A percentile compares a stretch with the other conserved stretches of the same genome.
Evolutionary conservation across 768 basidiomycete genomes (phyloP).

Genomic region (Myochromella boudieri): DNA sequence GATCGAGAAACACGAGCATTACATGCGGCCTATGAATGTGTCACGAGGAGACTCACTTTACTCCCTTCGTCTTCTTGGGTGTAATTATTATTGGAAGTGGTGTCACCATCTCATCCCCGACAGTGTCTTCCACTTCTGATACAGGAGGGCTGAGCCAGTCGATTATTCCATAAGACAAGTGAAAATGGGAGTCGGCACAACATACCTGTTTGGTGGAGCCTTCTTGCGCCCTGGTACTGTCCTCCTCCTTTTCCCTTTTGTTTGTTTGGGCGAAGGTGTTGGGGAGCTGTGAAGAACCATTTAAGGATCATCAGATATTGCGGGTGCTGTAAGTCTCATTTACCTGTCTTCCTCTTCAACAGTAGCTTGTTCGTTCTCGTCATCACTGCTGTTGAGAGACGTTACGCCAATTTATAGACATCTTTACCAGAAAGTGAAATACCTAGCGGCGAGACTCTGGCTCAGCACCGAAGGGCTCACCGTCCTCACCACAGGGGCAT

Average conservation of each 20-base stretch:
- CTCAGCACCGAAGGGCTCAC: constrained; percentile 5
- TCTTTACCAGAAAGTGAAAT: neutral
- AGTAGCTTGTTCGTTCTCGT: constrained; percentile 6
- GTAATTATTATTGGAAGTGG: constrained; percentile 17
- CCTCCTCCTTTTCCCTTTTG: constrained; percentile 1
- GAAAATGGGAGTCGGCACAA: constrained; percentile 1
- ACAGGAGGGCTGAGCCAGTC: neutral
- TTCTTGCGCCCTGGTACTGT: constrained; percentile 2
- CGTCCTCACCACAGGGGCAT: constrained; percentile 10
- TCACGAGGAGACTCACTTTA: constrained; percentile 23
- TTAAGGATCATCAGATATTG: neutral
- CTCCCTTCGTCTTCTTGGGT: constrained; percentile 31
- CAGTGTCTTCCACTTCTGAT: constrained; percentile 12
- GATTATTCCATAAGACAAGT: constrained; percentile 7
- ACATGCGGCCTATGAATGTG: neutral
- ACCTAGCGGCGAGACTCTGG: constrained; percentile 15
- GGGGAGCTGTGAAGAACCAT: constrained; percentile 18
- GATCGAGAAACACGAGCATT: neutral
- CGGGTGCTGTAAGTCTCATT: neutral
- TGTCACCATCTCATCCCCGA: constrained; percentile 19
- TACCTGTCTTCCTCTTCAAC: constrained; percentile 11
- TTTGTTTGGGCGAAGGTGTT: constrained; percentile 22
- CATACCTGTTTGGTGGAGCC: constrained; percentile 1
- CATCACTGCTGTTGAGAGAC: constrained; percentile 16
- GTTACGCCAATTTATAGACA: constrained; percentile 13